Evolutionary conservation across 192 early-diverging fungal species (phyloP), one percentile per base, ranked within the genome.

Genomic region (Phycomyces nitens): DNA sequence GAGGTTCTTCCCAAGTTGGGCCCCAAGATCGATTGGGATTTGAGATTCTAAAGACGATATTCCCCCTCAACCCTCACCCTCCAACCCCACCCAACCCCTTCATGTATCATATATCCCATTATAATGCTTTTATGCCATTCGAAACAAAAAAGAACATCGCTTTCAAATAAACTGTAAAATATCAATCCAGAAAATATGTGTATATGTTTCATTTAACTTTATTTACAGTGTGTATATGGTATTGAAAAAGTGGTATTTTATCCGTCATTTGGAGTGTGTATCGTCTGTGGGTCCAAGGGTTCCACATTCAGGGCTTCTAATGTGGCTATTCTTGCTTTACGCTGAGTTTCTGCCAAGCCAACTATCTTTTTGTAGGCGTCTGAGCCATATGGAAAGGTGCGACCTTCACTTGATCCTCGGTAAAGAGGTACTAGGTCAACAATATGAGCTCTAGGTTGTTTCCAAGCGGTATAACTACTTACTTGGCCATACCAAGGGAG

Each of bases 11-110:
- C 97, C 11, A 91, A 79, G 60, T 79, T 96, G 58, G 95, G 96
- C 20, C 91, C 91, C 9, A 77, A 88, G 75, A 99, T 99, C 73
- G 94, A 88, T 52, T 98, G 95, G 96, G 88, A 92, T 66, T 70
- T 92, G 22, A 78, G 84, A 60, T 82, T 88, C 39, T 63, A 63
- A 54, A 26, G 5, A 18, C 2, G 3, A 7, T 47, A 47, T 47
- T 47, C 12, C 11, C 18, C 2, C 44, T n/a, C 12, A n/a, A 2
- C 44, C 18, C 44, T 11, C 12, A 7, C 18, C 18, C 44, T 47
- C 11, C 41, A 42, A 10, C 14, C 8, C 41, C 14, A 10, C 14
- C 14, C 14, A 10, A 10, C 14, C 14, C 2, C 12, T n/a, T 18
- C 44, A 7, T 47, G 44, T 47, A n/a, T 34, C 29, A 34, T 34